Base-by-base conservation (phyloP, 1,284 basidiomycete species). In the Leucoagaricus sp. region DNA sequence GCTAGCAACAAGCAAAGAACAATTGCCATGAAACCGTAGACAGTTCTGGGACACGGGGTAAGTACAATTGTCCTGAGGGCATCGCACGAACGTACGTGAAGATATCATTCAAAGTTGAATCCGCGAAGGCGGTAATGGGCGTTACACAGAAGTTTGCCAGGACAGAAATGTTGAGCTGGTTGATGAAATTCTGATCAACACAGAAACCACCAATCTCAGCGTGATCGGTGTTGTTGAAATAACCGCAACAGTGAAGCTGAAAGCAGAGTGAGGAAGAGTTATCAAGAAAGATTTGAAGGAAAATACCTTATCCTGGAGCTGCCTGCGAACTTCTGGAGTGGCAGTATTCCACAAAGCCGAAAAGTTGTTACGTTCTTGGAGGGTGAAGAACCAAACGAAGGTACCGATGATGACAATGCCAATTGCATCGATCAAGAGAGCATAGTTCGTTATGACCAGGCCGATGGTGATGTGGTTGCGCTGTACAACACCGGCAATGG, bases 11-110 rank as follows among this genome's bases (percentile, higher is more conserved):
- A 76, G 57, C 78, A 77, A 45, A 89, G 72, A 57, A 92, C 76
- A 63, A 94, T 79, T n/a, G 86, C 84, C 81, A 91, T 91, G 72
- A 86, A 94, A 41, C 91, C 92, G 69, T 93, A 94, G 31, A 90
- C 62, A 69, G 71, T 58, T 38, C 46, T 53, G 33, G 28, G 56
- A 55, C 19, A 48, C 45, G 55, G 36, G 25, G 21, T 53, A 10
- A 46, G 42, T 15, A 38, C 28, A 51, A 26, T 19, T 12, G 8
- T 15, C 25, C 33, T 2, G 33, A n/a, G 33, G n/a, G 41, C 23
- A 45, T 13, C 47, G 59, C 41, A 7, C 23, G 41, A 31, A 81
- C 87, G 57, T 71, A 91, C 85, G 90, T 89, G 76, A 95, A 95
- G 49, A 88, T 78, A 62, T 90, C 82, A 69, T 94, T 89, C 61